A percentile compares a stretch with the other conserved stretches of the same genome.
Evolutionary conservation across 257 asterid genomes (phyloP).

Genomic region (Euphrasia confusa): DNA sequence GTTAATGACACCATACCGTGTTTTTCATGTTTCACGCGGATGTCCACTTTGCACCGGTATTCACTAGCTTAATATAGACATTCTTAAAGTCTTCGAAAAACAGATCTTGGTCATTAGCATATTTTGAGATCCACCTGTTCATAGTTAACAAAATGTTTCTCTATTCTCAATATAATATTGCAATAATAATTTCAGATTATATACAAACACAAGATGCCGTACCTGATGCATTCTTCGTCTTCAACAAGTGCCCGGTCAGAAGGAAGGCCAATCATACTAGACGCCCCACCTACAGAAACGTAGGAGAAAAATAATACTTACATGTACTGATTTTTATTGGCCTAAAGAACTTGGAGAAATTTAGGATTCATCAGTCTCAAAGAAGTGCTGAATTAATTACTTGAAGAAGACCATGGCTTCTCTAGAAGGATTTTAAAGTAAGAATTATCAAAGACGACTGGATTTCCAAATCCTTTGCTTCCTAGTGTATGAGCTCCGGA

Average conservation of each 20-base stretch:
- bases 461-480: constrained; percentile 86
- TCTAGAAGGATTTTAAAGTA: constrained; percentile 76
- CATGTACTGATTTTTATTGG: neutral
- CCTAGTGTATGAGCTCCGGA: constrained; percentile 96
- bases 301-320: constrained; percentile 13
- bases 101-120: constrained; percentile 67
- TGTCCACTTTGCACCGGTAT: constrained; percentile 75
- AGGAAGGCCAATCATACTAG: constrained; percentile 89
- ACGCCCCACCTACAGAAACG: constrained; percentile 51
- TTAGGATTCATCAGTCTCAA: constrained; percentile 1
- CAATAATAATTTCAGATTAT: neutral
- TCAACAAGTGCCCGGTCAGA: constrained; percentile 83
- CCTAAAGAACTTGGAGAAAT: neutral
- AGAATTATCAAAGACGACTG: constrained; percentile 70
- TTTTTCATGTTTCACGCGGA: constrained; percentile 26
- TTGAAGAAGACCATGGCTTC: constrained; percentile 83
- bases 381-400: constrained; percentile 34
- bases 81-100: constrained; percentile 78
- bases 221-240: constrained; percentile 77
- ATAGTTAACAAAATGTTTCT: constrained; percentile 9
- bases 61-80: constrained; percentile 70
- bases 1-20: constrained; percentile 7
- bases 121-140: constrained; percentile 78
- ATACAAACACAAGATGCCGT: constrained; percentile 13
- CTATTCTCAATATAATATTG: neutral